Evolutionary conservation across 106 monocot species (phyloP), one percentile per base, ranked within the genome.

Genomic region (Dioscorea zingiberensis): DNA sequence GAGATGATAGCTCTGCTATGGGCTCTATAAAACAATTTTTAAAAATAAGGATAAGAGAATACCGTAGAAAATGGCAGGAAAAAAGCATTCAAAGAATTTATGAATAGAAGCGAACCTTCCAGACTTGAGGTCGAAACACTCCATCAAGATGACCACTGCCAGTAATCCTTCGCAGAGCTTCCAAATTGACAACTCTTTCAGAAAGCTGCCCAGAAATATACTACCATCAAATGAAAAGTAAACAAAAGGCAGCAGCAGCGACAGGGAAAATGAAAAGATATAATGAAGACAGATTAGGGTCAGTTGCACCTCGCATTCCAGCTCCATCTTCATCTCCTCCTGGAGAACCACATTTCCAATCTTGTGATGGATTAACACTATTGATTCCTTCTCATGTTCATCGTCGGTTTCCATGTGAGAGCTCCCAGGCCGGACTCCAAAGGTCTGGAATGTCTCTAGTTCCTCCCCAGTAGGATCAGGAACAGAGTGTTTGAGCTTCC

Each of bases 91-190:
- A 30, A 30, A 38, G 10, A 1, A 38, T 0, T 8, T 0, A 6
- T 6, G 38, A 38, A 29, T 56, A 48, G 27, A 63, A 30, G 16
- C 27, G 5, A 30, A 76, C 76, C 70, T 76, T 76, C 76, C 76
- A 76, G 27, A 65, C 30, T 57, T 21, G 54, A 9, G 76, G 27
- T 11, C 69, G 76, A 27, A 38, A 48, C 25, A 48, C 56, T 70
- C 27, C 62, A 66, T 67, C 27, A 27, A 48, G 64, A 64, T 55
- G 70, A 61, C 76, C 76, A 55, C 38, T 16, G 21, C 28, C 44
- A 64, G 64, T 27, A 47, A 76, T 30, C 27, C 17, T 53, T 65
- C 56, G 70, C 70, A 76, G 58, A 30, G 64, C 64, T 48, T 76
- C 76, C 18, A 76, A 48, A 63, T 70, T 64, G 28, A 76, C 58